These are phyloP conservation scores for Melanopsichium pennsylvanicum DNA, from an alignment of 1,284 basidiomycete genomes.

Conservation along the genomic window DNA sequence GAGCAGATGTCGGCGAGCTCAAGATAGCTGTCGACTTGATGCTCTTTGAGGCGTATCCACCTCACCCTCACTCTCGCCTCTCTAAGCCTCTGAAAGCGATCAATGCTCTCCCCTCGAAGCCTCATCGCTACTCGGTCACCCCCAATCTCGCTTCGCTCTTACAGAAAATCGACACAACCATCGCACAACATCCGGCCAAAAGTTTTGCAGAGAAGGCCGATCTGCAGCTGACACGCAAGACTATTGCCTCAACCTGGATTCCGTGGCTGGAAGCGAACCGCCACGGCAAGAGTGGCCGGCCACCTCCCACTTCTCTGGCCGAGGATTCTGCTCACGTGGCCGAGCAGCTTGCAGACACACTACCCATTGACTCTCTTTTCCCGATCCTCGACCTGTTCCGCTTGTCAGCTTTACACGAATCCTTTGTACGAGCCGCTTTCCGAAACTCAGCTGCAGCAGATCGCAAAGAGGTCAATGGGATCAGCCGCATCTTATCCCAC, in stretches of 20 bases:
- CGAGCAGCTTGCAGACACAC: slow-evolving; percentile 39
- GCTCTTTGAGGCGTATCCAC: slow-evolving; percentile 74
- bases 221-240: slow-evolving; percentile 61
- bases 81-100: slow-evolving; percentile 73
- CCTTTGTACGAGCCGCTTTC: slow-evolving; percentile 14
- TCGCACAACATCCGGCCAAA: slow-evolving; percentile 69
- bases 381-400: slow-evolving; percentile 85
- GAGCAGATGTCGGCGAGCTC: slow-evolving; percentile 75
- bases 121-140: slow-evolving; percentile 78
- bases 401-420: slow-evolving; percentile 75
- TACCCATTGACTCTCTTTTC: slow-evolving; percentile 75
- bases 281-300: not conserved
- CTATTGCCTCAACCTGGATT: slow-evolving; percentile 69
- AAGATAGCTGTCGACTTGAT: slow-evolving; percentile 76
- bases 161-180: slow-evolving; percentile 74
- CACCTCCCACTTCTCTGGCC: slow-evolving; percentile 1
- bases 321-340: slow-evolving; percentile 1
- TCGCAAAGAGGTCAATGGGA: slow-evolving; percentile 13
- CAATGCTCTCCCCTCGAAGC: slow-evolving; percentile 70
- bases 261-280: slow-evolving; percentile 32
- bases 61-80: slow-evolving; percentile 76
- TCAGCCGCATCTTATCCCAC: slow-evolving; percentile 12
- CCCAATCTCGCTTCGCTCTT: slow-evolving; percentile 76
- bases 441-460: slow-evolving; percentile 7
- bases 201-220: slow-evolving; percentile 50